Conservation (phyloP, 1,284 basidiomycete species). For the Peniophora sp. region DNA sequence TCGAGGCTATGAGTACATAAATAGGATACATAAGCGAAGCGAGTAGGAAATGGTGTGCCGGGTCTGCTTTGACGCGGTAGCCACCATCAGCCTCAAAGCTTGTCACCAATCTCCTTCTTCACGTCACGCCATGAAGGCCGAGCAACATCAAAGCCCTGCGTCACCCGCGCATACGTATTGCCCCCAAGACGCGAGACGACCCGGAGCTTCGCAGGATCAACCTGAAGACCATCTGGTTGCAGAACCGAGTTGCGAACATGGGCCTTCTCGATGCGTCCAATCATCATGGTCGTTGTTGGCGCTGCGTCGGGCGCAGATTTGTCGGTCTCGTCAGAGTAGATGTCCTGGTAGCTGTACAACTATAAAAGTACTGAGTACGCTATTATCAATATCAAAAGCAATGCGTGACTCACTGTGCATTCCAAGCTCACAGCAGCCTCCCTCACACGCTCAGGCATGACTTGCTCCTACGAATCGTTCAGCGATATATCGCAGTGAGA, state of each 20-base stretch:
- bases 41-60: no score
- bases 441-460: conserved; percentile 59
- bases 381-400: background rate
- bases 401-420: conserved; percentile 42
- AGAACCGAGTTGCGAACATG: conserved; percentile 54
- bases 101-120: conserved; percentile 23
- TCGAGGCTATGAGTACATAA: no score
- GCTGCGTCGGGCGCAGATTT: conserved; percentile 18
- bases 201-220: conserved; percentile 55
- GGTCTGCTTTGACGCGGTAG: no score
- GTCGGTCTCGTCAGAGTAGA: conserved; percentile 21
- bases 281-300: conserved; percentile 40
- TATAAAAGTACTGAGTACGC: conserved; percentile 14
- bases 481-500: background rate
- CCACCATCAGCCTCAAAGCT: conserved; percentile 3
- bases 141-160: conserved; percentile 50
- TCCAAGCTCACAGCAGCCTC: conserved; percentile 71
- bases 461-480: conserved; percentile 15
- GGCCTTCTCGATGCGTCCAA: conserved; percentile 58
- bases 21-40: no score
- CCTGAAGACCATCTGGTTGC: conserved; percentile 33
- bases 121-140: conserved; percentile 50
- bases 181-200: conserved; percentile 63
- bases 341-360: conserved; percentile 51
- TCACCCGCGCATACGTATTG: conserved; percentile 44